Conservation (phyloP, 139 green algal genomes). For the Chlorella sp. region DNA sequence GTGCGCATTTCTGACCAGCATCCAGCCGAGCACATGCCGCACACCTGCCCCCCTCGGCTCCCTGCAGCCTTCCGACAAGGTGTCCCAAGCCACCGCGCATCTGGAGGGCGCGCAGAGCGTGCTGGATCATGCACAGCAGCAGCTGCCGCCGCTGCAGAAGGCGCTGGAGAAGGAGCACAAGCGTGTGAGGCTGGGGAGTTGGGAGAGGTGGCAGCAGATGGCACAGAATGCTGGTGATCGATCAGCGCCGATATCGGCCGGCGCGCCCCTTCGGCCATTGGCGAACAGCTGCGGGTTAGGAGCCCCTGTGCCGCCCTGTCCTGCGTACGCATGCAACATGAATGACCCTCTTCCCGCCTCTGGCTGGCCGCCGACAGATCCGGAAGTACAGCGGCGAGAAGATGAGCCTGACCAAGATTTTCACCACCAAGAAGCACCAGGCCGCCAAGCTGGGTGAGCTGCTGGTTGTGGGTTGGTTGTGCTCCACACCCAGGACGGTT, state of each 20-base stretch:
- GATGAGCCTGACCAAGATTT: not conserved
- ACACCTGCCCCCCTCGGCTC: not conserved
- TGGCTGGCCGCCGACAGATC: not conserved
- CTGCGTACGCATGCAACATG: too few species aligned
- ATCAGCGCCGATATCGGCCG: too few species aligned
- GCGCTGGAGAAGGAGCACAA: not conserved
- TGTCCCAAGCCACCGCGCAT: not conserved
- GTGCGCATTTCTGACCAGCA: too few species aligned
- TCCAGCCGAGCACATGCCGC: too few species aligned
- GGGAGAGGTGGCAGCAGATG: too few species aligned
- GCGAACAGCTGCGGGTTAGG: too few species aligned
- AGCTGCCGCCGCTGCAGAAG: not conserved
- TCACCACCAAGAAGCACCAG: slow-evolving; percentile 14
- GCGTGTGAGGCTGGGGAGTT: not conserved
- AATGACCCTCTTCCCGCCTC: too few species aligned
- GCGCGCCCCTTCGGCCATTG: too few species aligned
- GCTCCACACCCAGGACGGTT: too few species aligned
- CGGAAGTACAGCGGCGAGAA: not conserved
- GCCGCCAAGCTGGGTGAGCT: slow-evolving; percentile 6
- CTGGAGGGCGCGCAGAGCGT: not conserved
- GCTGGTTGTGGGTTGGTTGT: too few species aligned
- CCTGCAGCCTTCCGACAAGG: not conserved
- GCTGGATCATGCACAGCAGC: not conserved
- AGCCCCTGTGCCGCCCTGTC: too few species aligned
- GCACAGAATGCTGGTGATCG: too few species aligned